Evolutionary conservation across 352 stramenopile species (phyloP), one percentile per base, ranked within the genome.

Genomic region (Globisporangium lucens): DNA sequence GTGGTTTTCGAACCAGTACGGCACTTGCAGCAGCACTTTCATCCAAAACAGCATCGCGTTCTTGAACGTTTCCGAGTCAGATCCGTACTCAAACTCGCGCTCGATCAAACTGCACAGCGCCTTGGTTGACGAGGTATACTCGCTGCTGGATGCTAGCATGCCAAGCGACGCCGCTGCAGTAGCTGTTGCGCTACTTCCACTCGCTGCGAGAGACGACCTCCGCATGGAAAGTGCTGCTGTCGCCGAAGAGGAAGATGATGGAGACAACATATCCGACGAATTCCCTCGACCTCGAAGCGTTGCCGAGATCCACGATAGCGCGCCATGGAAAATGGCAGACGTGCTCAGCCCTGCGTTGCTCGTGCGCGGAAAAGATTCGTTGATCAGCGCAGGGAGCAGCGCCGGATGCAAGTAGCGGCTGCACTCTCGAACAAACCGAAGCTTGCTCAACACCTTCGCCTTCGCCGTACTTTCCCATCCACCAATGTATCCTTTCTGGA

Each of bases 401-500:
- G 88, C 70, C 1, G 83, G 83, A 53, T 91, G 83, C 35, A 91
- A 63, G 47, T 77, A 91, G 6, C 79, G 77, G 63, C 80, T 93
- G 66, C 85, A 93, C 52, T 93, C 79, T 5, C 85, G 82, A 20
- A 94, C 81, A 64, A 93, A 92, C 5, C 79, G 79, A 41, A 96
- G 70, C 59, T 92, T 90, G 4, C 73, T 71, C 33, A 92, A 27
- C 4, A 96, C 83, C 27, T 84, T 81, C 3, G 72, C 29, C 67
- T 93, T 93, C 30, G 87, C 85, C 1, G 78, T 88, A 22, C 67
- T 77, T 61, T 93, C 87, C 87, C 87, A 93, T 2, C 84, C 83
- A 52, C 83, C 85, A 30, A 94, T 92, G 56, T 92, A 93, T 0
- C 87, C 87, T 51, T 91, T 89, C 55, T 93, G 86, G 7, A 94